phyloP scores from a whole-genome alignment of 2,329 filamentous ascomycete species.

The Aspergillus neotritici region DNA sequence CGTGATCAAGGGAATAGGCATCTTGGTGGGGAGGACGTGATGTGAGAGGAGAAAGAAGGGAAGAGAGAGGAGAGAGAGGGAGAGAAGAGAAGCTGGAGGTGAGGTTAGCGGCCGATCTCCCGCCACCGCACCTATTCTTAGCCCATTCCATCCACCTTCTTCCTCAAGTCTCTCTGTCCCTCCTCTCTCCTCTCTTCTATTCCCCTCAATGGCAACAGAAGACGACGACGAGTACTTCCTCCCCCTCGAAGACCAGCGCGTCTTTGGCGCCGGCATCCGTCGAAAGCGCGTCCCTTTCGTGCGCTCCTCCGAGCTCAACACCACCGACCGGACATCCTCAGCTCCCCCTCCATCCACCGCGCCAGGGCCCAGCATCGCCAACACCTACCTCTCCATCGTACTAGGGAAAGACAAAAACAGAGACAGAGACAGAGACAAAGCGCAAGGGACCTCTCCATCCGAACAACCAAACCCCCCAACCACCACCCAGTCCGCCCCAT shows the following conservation, averaged over 20 bases:
- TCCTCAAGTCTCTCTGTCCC: not conserved
- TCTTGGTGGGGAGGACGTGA: constrained; percentile 29
- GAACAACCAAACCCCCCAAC: not conserved
- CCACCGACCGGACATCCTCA: constrained; percentile 27
- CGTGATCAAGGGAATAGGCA: constrained; percentile 58
- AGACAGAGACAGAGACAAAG: not conserved
- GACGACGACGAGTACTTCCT: constrained; percentile 55
- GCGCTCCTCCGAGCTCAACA: constrained; percentile 38
- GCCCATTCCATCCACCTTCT: constrained; percentile 9
- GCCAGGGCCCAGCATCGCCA: constrained; percentile 28
- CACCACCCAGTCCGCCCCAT: constrained; percentile 5
- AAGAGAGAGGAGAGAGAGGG: constrained; percentile 7
- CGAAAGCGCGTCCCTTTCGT: constrained; percentile 58
- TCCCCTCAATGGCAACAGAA: constrained; percentile 15
- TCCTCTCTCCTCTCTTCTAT: not conserved
- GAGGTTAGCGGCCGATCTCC: constrained; percentile 19
- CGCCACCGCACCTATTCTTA: constrained; percentile 7
- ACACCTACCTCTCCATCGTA: constrained; percentile 46
- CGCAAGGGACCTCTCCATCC: no score
- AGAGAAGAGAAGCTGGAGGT: constrained; percentile 2
- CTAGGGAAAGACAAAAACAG: constrained; percentile 25
- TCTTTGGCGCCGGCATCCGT: constrained; percentile 59
- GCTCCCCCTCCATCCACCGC: constrained; percentile 16
- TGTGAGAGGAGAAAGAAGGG: constrained; percentile 6
- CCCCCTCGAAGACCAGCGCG: constrained; percentile 54